phyloP scores from a whole-genome alignment of 2,329 filamentous ascomycete species.

The Fusarium buxicola region DNA sequence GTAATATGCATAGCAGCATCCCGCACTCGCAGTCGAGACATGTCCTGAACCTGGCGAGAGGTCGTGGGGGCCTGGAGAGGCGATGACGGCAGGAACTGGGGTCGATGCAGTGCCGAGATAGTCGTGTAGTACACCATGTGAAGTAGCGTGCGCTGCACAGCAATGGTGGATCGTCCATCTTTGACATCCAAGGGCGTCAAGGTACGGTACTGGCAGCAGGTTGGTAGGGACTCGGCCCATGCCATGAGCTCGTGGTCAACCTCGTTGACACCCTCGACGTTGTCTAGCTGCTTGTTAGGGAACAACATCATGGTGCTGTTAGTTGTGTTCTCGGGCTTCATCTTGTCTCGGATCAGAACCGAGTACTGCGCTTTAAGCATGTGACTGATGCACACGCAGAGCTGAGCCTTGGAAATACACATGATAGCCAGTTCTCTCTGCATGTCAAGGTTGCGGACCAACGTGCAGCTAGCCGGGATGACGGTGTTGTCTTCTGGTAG shows the following conservation, averaged over 20 bases:
- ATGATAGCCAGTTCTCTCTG: conserved; percentile 85
- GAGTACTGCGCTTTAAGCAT: conserved; percentile 94
- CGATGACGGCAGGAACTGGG: conserved; percentile 85
- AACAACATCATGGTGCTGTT: conserved; percentile 88
- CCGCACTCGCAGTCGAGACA: conserved; percentile 84
- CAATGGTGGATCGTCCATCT: conserved; percentile 69
- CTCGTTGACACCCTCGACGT: conserved; percentile 79
- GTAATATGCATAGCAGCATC: conserved; percentile 89
- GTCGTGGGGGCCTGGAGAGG: conserved; percentile 64
- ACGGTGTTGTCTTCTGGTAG: conserved; percentile 76
- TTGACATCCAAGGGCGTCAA: conserved; percentile 66
- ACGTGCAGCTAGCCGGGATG: conserved; percentile 75
- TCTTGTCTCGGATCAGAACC: conserved; percentile 85
- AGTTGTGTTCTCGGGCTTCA: conserved; percentile 80
- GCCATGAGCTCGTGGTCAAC: conserved; percentile 83
- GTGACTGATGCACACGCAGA: conserved; percentile 89
- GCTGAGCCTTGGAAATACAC: conserved; percentile 91
- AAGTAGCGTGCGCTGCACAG: conserved; percentile 83
- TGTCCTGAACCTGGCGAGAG: conserved; percentile 79
- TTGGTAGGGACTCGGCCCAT: conserved; percentile 80
- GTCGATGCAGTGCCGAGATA: conserved; percentile 88
- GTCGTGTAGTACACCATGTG: conserved; percentile 97
- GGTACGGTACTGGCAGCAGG: conserved; percentile 75
- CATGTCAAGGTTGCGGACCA: conserved; percentile 77
- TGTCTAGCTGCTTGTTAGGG: conserved; percentile 87